Percentiles rank a stretch among this genome's conserved stretches.
phyloP scores from a whole-genome alignment of 2,329 filamentous ascomycete genomes.

The Coleophoma cylindrospora region DNA sequence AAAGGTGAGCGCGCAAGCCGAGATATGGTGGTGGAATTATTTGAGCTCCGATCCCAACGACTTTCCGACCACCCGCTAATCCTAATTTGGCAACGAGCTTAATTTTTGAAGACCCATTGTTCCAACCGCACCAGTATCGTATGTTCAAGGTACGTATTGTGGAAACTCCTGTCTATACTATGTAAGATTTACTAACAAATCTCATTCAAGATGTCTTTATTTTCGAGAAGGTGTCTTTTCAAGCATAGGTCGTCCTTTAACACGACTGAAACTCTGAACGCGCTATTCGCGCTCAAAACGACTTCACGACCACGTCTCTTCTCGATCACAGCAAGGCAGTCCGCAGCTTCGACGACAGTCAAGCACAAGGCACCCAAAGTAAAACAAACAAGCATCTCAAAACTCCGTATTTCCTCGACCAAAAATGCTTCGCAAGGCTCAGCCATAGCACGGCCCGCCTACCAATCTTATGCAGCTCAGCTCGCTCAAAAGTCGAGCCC shows the following conservation, averaged over 20 bases:
- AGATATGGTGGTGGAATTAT: slow-evolving; percentile 8
- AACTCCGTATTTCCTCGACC: too few relatives aligned
- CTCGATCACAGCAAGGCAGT: background rate
- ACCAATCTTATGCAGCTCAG: slow-evolving; percentile 43
- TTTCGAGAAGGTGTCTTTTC: slow-evolving; percentile 27
- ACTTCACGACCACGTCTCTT: slow-evolving; percentile 8
- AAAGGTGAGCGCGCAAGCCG: slow-evolving; percentile 6
- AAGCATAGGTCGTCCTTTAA: slow-evolving; percentile 11
- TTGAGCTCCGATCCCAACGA: slow-evolving; percentile 12
- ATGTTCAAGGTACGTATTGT: slow-evolving; percentile 7
- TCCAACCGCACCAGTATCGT: background rate
- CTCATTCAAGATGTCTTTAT: slow-evolving; percentile 26
- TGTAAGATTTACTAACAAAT: slow-evolving; percentile 7
- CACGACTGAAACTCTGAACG: slow-evolving; percentile 5
- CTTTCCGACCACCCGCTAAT: slow-evolving; percentile 4
- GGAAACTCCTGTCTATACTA: background rate
- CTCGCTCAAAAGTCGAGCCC: slow-evolving; percentile 50
- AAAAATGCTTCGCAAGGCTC: too few relatives aligned
- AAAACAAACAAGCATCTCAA: background rate
- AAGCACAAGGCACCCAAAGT: background rate
- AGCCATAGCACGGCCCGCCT: slow-evolving; percentile 7
- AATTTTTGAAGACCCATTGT: background rate
- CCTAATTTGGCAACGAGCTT: slow-evolving; percentile 11
- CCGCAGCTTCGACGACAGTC: background rate
- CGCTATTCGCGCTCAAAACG: slow-evolving; percentile 6